Evolutionary conservation across 768 basidiomycete genomes (phyloP), one percentile per base, ranked within the genome.

Genomic region (Leccinum disarticulatum): DNA sequence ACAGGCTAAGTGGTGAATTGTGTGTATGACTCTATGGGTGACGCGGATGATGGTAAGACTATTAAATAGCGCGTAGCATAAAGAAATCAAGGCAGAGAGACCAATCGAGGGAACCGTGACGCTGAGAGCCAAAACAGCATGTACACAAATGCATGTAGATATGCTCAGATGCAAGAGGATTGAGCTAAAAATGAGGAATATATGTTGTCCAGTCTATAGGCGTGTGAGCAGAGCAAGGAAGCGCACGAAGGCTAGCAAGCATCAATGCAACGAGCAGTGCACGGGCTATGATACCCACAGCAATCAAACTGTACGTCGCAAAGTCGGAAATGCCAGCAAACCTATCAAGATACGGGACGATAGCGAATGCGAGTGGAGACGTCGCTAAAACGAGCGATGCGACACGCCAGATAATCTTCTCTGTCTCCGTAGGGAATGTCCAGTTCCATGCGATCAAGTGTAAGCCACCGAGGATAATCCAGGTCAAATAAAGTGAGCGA

Each of bases 121-220:
- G 13, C 15, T 15, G 14, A 36, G 36, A 15, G 36, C 14, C 15
- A 36, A 33, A 13, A 33, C 13, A 33, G 0, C 4, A 36, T 36
- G 36, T 36, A 36, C 15, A 36, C 36, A 28, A 28, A 33, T 33
- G 31, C 10, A 33, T 33, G 31, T 33, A 33, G 31, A 33, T 33
- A 8, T 31, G 30, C 2, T 31, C 30, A 36, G 35, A 36, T 36
- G 36, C 36, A 36, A 36, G 6, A 36, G 36, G 36, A 36, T 36
- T 36, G 14, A 36, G 36, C 36, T 36, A 55, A 19, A 55, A n/a
- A 36, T 58, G 59, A 27, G 59, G 59, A 10, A 60, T 35, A 28
- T 43, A 52, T 9, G 14, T 3, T 1, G 30, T 28, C 59, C 59
- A 60, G 8, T 48, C 4, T 6, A 60, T 8, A 7, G n/a, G 33